Conservation (phyloP, 2,329 filamentous ascomycete species). For the Microdochium bolleyi region DNA sequence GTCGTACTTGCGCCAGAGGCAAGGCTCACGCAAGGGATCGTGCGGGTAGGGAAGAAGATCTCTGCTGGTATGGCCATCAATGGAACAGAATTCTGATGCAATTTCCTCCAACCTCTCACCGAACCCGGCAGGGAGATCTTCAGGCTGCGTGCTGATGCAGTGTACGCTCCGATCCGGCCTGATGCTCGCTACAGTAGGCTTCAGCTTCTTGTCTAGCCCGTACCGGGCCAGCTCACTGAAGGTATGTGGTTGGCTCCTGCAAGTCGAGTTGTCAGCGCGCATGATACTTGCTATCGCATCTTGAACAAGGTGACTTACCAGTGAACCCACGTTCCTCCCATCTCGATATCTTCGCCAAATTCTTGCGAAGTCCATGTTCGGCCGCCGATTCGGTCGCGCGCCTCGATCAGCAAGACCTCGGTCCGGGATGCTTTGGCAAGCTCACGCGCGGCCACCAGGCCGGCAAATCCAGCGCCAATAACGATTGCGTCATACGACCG, state of each 20-base stretch:
- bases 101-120: no score
- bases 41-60: constrained; percentile 31
- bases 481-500: constrained; percentile 13
- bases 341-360: constrained; percentile 33
- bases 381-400: constrained; percentile 38
- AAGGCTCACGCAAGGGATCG: constrained; percentile 18
- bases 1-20: constrained; percentile 25
- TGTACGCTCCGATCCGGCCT: no score
- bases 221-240: no score
- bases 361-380: constrained; percentile 37
- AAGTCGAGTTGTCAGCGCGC: constrained; percentile 22
- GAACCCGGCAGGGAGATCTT: no score
- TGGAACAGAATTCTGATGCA: constrained; percentile 31
- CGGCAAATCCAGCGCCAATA: constrained; percentile 22
- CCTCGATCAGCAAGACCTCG: constrained; percentile 35
- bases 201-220: no score
- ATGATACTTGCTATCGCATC: no score
- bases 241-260: no score
- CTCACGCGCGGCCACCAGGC: constrained; percentile 21
- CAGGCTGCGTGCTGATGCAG: no score
- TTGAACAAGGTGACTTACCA: constrained; percentile 36
- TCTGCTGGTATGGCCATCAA: constrained; percentile 30
- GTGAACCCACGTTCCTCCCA: constrained; percentile 42
- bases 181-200: no score
- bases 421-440: constrained; percentile 14